phyloP scores from a whole-genome alignment of 2,329 filamentous ascomycete species.

The Xylaria sp. region DNA sequence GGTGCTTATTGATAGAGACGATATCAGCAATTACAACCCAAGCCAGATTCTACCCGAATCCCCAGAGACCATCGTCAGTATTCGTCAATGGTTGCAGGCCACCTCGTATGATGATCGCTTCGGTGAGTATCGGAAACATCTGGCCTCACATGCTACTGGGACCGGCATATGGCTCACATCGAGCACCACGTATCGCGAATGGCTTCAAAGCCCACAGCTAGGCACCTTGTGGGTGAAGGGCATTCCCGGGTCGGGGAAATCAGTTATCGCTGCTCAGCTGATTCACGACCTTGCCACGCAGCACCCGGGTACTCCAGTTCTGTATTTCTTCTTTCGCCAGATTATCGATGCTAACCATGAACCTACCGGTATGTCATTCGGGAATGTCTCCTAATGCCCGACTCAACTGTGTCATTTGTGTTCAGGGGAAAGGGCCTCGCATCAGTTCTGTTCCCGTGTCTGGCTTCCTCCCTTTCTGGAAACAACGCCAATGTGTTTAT shows the following conservation, averaged over 20 bases:
- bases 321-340: constrained; percentile 55
- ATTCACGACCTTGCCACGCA: constrained; percentile 37
- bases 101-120: constrained; percentile 3
- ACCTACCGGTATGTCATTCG: constrained; percentile 33
- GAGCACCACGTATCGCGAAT: constrained; percentile 9
- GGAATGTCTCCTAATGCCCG: not conserved
- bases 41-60: constrained; percentile 9
- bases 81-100: constrained; percentile 23
- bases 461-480: not conserved
- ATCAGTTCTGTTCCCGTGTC: too few relatives aligned
- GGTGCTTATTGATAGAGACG: constrained; percentile 15
- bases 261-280: constrained; percentile 48
- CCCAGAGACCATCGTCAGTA: not conserved
- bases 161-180: constrained; percentile 24
- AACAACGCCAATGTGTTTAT: not conserved
- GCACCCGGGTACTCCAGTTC: constrained; percentile 42
- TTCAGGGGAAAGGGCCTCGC: too few relatives aligned
- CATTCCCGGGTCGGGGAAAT: constrained; percentile 48
- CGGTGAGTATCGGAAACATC: constrained; percentile 20
- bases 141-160: constrained; percentile 19
- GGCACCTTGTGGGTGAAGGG: constrained; percentile 26
- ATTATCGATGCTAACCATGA: constrained; percentile 52
- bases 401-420: not conserved
- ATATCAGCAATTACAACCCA: constrained; percentile 22
- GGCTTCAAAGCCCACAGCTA: constrained; percentile 5